Evolutionary conservation across 2,329 filamentous ascomycete genomes (phyloP), one percentile per base, ranked within the genome.

Genomic region (Pseudohalonectria lignicola): DNA sequence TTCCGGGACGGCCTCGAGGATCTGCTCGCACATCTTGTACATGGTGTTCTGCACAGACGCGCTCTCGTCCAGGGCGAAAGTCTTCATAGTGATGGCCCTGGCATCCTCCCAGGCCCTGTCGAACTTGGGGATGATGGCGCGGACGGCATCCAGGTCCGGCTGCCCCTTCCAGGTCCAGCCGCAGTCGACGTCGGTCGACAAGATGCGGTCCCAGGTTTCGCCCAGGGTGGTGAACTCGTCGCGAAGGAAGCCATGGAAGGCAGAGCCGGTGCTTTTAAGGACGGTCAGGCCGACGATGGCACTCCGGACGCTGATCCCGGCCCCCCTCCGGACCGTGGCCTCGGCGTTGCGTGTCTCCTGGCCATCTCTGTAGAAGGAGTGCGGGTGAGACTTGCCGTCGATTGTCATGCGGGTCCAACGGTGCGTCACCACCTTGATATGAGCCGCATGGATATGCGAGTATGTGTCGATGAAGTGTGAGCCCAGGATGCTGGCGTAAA

Each of bases 11-110:
- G 70, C 76, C 8, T 74, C 81, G 38, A 98, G 69, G 48, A 98
- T 94, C 59, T 81, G 69, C 59, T 90, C 82, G 51, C 76, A 79
- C 90, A 98, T 98, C 69, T 95, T 93, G 69, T 95, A 98, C 92
- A 98, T 96, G 43, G 90, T 96, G 51, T 80, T 81, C 66, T 98
- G 92, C 18, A 98, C 92, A 51, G 86, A 94, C 34, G 92, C 85
- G 52, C 86, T 94, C 55, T 87, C 71, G 54, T 98, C 88, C 54
- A 81, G 76, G 31, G 92, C 90, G 53, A 98, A 98, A 1, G 79
- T 84, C 64, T 84, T 83, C 59, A 95, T 71, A n/a, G 88, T 95
- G 57, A 93, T 92, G 38, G 70, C 67, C 43, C 86, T 73, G n/a
- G 86, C 86, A 39, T 72, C 70, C 47, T 79, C 68, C 73, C 81